These are phyloP conservation scores for Venturia effusa DNA, from an alignment of 2,329 filamentous ascomycete genomes.

Conservation along the genomic window DNA sequence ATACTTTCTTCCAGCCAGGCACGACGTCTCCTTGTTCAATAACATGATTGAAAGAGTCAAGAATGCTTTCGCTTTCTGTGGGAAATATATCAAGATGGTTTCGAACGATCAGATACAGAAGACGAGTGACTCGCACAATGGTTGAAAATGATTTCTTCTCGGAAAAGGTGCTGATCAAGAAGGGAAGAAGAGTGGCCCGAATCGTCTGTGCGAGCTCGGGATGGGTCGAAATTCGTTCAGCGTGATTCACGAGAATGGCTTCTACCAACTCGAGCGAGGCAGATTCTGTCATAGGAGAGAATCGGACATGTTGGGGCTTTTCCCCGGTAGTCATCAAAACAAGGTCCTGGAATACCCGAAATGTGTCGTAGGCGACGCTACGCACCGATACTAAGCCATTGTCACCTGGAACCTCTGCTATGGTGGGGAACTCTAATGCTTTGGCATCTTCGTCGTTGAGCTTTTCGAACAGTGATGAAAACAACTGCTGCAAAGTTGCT, in stretches of 20 bases:
- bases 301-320: constrained; percentile 68
- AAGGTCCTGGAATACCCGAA: constrained; percentile 77
- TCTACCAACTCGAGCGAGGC: constrained; percentile 89
- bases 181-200: constrained; percentile 67
- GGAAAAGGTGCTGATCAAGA: constrained; percentile 66
- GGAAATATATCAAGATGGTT: constrained; percentile 66
- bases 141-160: constrained; percentile 71
- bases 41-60: constrained; percentile 72
- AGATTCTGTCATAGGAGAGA: constrained; percentile 65
- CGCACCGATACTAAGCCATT: constrained; percentile 56
- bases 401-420: constrained; percentile 57
- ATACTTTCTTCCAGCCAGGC: constrained; percentile 70
- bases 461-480: constrained; percentile 88
- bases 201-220: constrained; percentile 73
- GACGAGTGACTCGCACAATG: constrained; percentile 70
- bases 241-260: constrained; percentile 76
- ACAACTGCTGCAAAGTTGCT: constrained; percentile 88
- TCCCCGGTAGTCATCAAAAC: constrained; percentile 80
- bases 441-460: constrained; percentile 70
- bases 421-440: constrained; percentile 42
- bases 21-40: constrained; percentile 68
- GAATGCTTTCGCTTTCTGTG: constrained; percentile 69
- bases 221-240: constrained; percentile 66
- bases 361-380: constrained; percentile 74
- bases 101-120: constrained; percentile 71